Base-by-base conservation (phyloP, 2,329 filamentous ascomycete genomes). In the Colletotrichum viniferum region DNA sequence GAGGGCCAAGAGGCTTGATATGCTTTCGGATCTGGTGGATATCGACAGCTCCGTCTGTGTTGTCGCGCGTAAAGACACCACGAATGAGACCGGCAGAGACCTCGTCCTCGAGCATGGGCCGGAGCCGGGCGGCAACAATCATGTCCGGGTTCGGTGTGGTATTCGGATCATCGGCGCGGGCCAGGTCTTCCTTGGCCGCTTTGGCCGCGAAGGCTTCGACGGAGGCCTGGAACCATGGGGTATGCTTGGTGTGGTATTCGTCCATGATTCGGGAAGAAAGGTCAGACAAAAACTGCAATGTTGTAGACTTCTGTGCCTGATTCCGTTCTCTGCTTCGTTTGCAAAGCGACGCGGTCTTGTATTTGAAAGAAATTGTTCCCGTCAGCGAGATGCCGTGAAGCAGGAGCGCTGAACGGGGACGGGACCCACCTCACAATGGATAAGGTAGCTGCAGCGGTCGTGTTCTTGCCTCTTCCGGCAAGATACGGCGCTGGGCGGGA, bases 101-200 rank as follows among this genome's bases (percentile, higher is more conserved):
- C 60, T 86, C 85, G 0, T 86, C 83, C 0, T 82, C 79, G 0
- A 84, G 77, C 66, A 85, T 79, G 0, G 85, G 85, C 3, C 84
- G 81, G 36, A 87, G 78, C 2, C 85, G 79, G n/a, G 83, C 79
- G 28, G 82, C 80, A 16, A 87, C 84, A 18, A 83, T 77, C 56
- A 86, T 84, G 48, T 84, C 81, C 24, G 73, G 73, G 43, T 73
- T 75, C 9, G 55, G 4, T 18, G 43, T 48, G 16, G n/a, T 21
- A 21, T 68, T 36, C n/a, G 63, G 13, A 12, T 63, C 73, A 5
- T 38, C 24, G 13, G 34, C 7, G n/a, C 14, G 9, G 38, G 26
- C 36, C 14, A 34, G 12, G 13, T 68, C 63, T 12, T 68, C 32
- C 26, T 34, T 73, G n/a, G 69, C 69, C 10, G 56, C 55, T 56